phyloP scores from a whole-genome alignment of 2,329 filamentous ascomycete genomes.

The Ceratocystis colombiana region DNA sequence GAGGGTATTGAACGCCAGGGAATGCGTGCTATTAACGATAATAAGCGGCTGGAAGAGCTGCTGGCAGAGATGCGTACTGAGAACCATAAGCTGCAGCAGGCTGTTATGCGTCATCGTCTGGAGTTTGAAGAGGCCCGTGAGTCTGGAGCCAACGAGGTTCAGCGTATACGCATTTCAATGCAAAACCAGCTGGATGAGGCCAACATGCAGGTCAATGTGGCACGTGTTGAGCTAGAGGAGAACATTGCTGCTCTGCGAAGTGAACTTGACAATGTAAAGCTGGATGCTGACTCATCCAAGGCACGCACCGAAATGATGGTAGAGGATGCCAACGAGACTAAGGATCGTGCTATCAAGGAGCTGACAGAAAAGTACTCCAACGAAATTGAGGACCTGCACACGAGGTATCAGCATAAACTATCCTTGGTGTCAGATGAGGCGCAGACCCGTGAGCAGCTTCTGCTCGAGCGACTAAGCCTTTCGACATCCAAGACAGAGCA shows the following conservation, averaged over 20 bases:
- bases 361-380: constrained; percentile 52
- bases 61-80: constrained; percentile 52
- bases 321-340: constrained; percentile 65
- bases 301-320: constrained; percentile 75
- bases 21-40: constrained; percentile 53
- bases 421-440: constrained; percentile 70
- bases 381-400: constrained; percentile 62
- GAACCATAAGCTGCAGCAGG: constrained; percentile 62
- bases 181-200: constrained; percentile 74
- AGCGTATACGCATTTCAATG: constrained; percentile 67
- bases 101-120: constrained; percentile 59
- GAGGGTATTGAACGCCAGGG: constrained; percentile 55
- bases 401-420: constrained; percentile 64
- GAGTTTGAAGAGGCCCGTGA: constrained; percentile 80
- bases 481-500: constrained; percentile 77
- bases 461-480: constrained; percentile 69
- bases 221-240: constrained; percentile 71
- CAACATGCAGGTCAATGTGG: constrained; percentile 74
- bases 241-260: constrained; percentile 61
- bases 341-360: constrained; percentile 46
- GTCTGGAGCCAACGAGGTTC: constrained; percentile 66
- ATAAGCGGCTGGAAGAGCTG: constrained; percentile 48
- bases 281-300: constrained; percentile 72
- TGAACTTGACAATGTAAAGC: constrained; percentile 65
- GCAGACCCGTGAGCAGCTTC: constrained; percentile 65